Base-by-base conservation (phyloP, 768 basidiomycete genomes). In the Boletellus sp. region DNA sequence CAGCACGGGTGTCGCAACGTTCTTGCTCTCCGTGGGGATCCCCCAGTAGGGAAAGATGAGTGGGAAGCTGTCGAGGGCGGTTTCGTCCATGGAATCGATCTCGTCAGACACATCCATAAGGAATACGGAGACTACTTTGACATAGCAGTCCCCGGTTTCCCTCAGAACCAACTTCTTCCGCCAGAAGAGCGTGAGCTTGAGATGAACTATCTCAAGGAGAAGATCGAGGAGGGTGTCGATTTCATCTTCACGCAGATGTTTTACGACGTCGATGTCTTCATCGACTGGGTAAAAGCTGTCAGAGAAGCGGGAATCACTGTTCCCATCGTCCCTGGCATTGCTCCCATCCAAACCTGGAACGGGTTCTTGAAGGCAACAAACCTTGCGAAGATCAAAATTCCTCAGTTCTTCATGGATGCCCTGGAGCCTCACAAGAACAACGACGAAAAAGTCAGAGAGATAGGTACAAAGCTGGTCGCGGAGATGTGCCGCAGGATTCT, bases 191-290 rank as follows among this genome's bases (percentile, higher is more conserved):
- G 79, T 36, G 81, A 78, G 24, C 79, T 79, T 46, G 94, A 97
- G 69, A 84, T 96, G 71, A 70, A 77, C 51, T 94, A 79, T 68
- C 76, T 96, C 55, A 95, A 95, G 71, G 84, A 89, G 56, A 97
- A 97, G 70, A 72, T 94, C 51, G 93, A 95, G 55, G 88, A 84
- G 10, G 94, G 94, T 34, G 89, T 85, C 53, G 78, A 83, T 65
- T 90, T 95, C 72, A 96, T 97, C 70, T 96, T 97, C 75, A 96
- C 94, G 0, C 94, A 97, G 69, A 93, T 97, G 91, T 97, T 97
- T 74, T 96, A 94, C 72, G 94, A 96, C 60, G 84, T 87, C 42
- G 79, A 90, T 31, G 64, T 98, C 59, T 98, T 99, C 73, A 83
- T 96, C 61, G 75, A 77, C 43, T 99, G 96, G 96, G 94, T 90